A percentile compares a stretch with the other conserved stretches of the same genome.
phyloP scores from a whole-genome alignment of 2,329 filamentous ascomycete genomes.

The Chaetothyriales sp. region DNA sequence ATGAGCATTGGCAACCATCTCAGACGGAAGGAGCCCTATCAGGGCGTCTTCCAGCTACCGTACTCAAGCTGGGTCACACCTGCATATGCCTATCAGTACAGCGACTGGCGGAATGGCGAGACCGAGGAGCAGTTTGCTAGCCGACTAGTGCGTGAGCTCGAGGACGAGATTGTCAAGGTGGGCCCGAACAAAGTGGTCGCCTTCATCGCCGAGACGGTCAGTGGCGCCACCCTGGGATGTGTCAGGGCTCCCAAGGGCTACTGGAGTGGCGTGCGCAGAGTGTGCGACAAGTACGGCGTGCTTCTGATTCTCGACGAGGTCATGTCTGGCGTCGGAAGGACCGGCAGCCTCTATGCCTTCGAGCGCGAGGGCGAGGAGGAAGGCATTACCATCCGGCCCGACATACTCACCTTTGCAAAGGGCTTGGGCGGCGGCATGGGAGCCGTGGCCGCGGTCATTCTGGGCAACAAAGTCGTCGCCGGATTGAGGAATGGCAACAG shows the following conservation, averaged over 20 bases:
- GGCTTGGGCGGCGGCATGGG: conserved; percentile 43
- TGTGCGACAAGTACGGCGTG: conserved; percentile 49
- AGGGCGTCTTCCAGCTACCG: conserved; percentile 14
- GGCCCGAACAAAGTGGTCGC: conserved; percentile 34
- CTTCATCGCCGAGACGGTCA: conserved; percentile 38
- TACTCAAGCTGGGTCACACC: conserved; percentile 16
- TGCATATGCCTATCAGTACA: conserved; percentile 26
- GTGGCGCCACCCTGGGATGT: conserved; percentile 37
- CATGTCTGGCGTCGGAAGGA: conserved; percentile 44
- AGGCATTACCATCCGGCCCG: conserved; percentile 37
- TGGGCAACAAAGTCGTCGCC: conserved; percentile 34
- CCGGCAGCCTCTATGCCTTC: conserved; percentile 23
- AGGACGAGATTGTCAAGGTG: conserved; percentile 32
- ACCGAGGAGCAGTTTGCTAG: conserved; percentile 27
- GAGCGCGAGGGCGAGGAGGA: conserved; percentile 25
- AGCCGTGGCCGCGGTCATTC: conserved; percentile 40
- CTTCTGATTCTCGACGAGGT: conserved; percentile 58
- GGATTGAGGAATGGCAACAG: conserved; percentile 34
- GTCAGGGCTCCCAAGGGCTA: conserved; percentile 39
- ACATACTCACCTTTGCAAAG: conserved; percentile 46
- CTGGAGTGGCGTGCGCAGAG: conserved; percentile 35
- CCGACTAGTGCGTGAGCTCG: conserved; percentile 31
- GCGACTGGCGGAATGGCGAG: conserved; percentile 22
- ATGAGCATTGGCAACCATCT: conserved; percentile 28
- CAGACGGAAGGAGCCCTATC: conserved; percentile 22